A percentile compares a stretch with the other conserved stretches of the same genome.
Evolutionary conservation across 202 grass and related monocot species (phyloP).

Genomic region (Brachypodium distachyon): DNA sequence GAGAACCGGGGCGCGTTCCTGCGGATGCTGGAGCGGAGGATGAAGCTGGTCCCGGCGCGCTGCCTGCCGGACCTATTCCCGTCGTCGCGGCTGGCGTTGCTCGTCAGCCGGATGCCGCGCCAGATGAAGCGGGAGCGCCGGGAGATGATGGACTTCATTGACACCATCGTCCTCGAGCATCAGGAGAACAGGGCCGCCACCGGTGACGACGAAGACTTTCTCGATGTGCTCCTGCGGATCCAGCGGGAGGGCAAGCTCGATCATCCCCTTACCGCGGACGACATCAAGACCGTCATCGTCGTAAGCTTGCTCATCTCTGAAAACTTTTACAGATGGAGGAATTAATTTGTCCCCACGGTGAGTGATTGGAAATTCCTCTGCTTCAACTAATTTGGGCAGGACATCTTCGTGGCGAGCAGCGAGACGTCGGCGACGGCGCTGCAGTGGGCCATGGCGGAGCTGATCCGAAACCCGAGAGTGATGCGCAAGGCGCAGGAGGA

Average conservation of each 20-base stretch:
- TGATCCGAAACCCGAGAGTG: neutral
- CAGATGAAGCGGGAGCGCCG: neutral
- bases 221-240: constrained; percentile 36
- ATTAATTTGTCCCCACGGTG: constrained; percentile 5
- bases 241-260: constrained; percentile 22
- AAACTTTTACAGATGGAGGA: neutral
- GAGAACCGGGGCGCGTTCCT: neutral
- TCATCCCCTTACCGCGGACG: constrained; percentile 10
- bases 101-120: neutral
- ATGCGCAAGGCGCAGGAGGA: constrained; percentile 4
- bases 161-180: constrained; percentile 23
- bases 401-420: constrained; percentile 8
- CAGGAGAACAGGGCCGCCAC: neutral
- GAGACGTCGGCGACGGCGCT: neutral
- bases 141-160: neutral
- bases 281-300: constrained; percentile 29
- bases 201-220: neutral
- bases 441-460: constrained; percentile 1
- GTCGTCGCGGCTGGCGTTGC: constrained; percentile 13
- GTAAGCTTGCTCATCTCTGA: constrained; percentile 14
- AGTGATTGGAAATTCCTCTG: neutral
- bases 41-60: neutral
- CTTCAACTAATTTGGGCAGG: neutral
- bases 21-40: neutral
- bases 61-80: constrained; percentile 29